Base-by-base conservation (phyloP, 768 basidiomycete species). In the Termitomyces eurrhizus region DNA sequence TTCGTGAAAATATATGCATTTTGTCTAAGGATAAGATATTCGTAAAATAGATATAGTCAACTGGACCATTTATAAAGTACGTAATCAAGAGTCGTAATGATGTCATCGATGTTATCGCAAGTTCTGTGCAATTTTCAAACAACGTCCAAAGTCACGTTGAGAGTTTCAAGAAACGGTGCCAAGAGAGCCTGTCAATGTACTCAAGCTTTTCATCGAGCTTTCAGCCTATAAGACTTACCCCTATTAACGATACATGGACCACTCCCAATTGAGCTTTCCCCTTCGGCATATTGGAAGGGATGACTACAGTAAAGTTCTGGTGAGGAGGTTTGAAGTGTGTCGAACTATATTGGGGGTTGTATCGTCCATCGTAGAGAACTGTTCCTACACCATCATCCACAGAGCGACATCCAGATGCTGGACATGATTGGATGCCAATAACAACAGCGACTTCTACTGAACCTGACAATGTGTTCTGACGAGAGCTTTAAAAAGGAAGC, bases 331-430 rank as follows among this genome's bases (percentile, higher is more conserved):
- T 57, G 45, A 14, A 36, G 45, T 16, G 11, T 13, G 66, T 36
- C 6, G n/a, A 71, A 62, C 21, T 75, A 60, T 64, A 68, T 59
- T 75, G 63, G 0, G 82, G 81, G 18, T 68, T 65, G 61, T 74
- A 83, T 11, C 68, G 66, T 16, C 82, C 83, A 49, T 75, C 75
- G 67, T 80, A 83, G 49, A 83, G 69, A n/a, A 83, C 74, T 13
- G 58, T 64, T 21, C 81, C 82, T 65, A 83, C 62, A 18, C 68
- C 56, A 8, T 69, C 71, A 2, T 61, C 51, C 6, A 69, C 69
- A 7, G 70, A 41, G 11, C 57, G 50, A 61, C 74, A 71, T 49
- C 66, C 57, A 37, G 53, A 62, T 16, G 65, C 50, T 12, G 63
- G 60, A 54, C 74, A 83, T 36, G 76, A 75, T 48, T 72, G 70